Conservation (phyloP, 192 early-diverging fungal genomes). For the Backusella liffmaniae region DNA sequence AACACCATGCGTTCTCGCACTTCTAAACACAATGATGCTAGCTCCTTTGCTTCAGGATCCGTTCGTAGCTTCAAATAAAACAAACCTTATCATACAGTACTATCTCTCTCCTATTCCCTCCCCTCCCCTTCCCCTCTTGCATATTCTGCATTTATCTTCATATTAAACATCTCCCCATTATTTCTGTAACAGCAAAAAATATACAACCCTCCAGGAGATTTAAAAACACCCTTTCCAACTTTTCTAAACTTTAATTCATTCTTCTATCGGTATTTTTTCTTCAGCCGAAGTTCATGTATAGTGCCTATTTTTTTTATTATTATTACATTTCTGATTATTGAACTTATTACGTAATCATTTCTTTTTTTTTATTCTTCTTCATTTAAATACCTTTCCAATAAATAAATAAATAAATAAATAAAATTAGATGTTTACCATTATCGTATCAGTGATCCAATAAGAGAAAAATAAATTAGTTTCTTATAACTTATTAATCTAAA, state of each 20-base stretch:
- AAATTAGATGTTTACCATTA: background rate
- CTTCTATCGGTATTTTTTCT: conserved; percentile 9
- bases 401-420: background rate
- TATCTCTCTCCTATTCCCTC: background rate
- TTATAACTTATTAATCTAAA: too few species aligned
- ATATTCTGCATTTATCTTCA: conserved; percentile 16
- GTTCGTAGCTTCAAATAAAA: background rate
- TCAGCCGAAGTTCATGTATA: conserved; percentile 19
- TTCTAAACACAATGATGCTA: conserved; percentile 5
- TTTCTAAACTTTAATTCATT: conserved; percentile 4
- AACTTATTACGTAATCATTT: background rate
- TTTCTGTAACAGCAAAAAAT: background rate
- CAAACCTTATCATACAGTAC: background rate
- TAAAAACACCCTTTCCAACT: background rate
- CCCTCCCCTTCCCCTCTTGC: background rate
- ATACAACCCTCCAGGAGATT: background rate
- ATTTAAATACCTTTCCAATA: background rate
- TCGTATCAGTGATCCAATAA: background rate
- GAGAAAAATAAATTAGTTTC: too few species aligned
- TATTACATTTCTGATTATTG: background rate
- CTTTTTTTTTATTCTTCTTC: background rate
- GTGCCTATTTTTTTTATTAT: conserved; percentile 3
- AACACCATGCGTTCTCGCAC: conserved; percentile 12
- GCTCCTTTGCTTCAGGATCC: conserved; percentile 4
- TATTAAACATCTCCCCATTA: background rate